Evolutionary conservation across 1,284 basidiomycete species (phyloP), one percentile per base, ranked within the genome.

Genomic region (Hortiboletus rubellus): DNA sequence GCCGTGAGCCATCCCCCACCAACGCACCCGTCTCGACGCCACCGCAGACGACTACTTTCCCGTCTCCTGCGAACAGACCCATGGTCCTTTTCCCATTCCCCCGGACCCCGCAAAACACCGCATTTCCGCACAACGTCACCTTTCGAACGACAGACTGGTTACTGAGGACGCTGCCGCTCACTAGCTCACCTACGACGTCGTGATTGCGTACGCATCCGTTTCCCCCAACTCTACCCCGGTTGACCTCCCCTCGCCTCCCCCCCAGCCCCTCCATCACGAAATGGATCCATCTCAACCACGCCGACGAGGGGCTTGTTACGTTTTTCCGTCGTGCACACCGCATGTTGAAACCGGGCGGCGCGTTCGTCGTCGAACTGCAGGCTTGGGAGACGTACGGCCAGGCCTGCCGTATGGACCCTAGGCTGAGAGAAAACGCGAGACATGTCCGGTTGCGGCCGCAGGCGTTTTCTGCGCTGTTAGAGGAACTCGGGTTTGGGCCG

Each of bases 281-380:
- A 71, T 94, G 92, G 91, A 90, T 94, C 30, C 91, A 94, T 70
- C 75, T 94, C 3, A 86, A 92, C 61, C 76, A 76, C 10, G 88
- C 89, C 12, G 91, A 94, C 63, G 80, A 81, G 1, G 91, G 84
- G 0, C 61, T 94, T 12, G 63, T 70, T 46, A 58, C 60, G 1
- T 91, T 93, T 69, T 93, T 94, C 65, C 72, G 67, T 3, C 81
- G 84, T 22, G 82, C 85, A 0, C 76, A 84, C 60, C 65, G 71
- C n/a, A 79, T 82, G 3, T 76, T 94, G 18, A 76, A 71, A 18
- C 72, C 79, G 0, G 84, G 83, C 4, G 87, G 87, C 0, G 72
- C 70, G 2, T 87, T 93, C 55, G 67, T 93, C 1, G 75, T 94
- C 2, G 91, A 94, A 66, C 86, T 90, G 0, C 91, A 94, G 65